Evolutionary conservation across 805 yeast species (phyloP).

Genomic region (Candida ulmi): DNA sequence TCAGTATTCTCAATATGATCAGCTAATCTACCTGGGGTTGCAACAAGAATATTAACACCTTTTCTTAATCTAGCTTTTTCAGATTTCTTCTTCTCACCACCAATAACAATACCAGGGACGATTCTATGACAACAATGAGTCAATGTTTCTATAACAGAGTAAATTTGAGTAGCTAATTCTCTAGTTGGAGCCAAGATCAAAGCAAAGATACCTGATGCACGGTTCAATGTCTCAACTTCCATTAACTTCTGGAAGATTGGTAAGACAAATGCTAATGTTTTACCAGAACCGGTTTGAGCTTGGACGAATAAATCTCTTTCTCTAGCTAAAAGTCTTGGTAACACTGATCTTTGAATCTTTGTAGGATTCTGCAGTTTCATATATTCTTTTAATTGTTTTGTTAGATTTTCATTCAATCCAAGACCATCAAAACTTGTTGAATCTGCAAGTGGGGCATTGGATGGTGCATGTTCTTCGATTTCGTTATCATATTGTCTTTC

Average conservation of each 20-base stretch:
- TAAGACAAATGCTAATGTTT: constrained; percentile 79
- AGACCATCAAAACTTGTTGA: constrained; percentile 65
- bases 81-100: constrained; percentile 96
- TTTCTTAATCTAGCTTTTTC: constrained; percentile 94
- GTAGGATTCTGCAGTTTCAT: constrained; percentile 69
- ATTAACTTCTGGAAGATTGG: constrained; percentile 78
- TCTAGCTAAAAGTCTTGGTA: constrained; percentile 51
- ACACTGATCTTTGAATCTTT: constrained; percentile 73
- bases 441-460: constrained; percentile 79
- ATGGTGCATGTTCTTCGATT: constrained; percentile 40
- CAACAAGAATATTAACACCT: constrained; percentile 94
- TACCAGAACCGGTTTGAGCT: constrained; percentile 99
- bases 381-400: constrained; percentile 48
- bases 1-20: constrained; percentile 92
- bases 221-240: constrained; percentile 39
- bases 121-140: constrained; percentile 75
- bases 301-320: constrained; percentile 74
- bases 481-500: constrained; percentile 33
- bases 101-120: constrained; percentile 94
- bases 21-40: constrained; percentile 93
- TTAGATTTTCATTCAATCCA: constrained; percentile 54
- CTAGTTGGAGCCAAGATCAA: constrained; percentile 89
- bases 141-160: constrained; percentile 69
- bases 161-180: constrained; percentile 89
- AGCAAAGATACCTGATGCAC: constrained; percentile 85